Evolutionary conservation across 2,329 filamentous ascomycete genomes (phyloP), one percentile per base, ranked within the genome.

Genomic region (Sporothrix dimorphospora): DNA sequence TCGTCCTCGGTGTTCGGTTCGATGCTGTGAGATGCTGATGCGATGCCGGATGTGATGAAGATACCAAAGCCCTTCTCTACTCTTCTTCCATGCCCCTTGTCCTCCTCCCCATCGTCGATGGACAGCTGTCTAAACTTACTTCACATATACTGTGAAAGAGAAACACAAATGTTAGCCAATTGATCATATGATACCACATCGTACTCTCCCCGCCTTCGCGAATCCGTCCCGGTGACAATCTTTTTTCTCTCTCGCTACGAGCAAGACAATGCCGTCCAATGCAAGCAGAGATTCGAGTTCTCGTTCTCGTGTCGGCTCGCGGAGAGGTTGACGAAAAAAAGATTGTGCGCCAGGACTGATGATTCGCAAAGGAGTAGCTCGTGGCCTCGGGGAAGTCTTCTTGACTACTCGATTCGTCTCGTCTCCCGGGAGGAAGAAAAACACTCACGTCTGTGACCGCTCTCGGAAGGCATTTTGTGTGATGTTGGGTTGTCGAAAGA

Each of bases 401-500:
- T 51, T 27, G 16, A 19, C 27, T 19, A 67, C 45, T 45, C 66
- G 12, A 30, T 34, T 27, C 21, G 45, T 42, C 34, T 40, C 19
- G 34, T 69, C 12, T 55, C 65, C 45, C 27, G 9, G 45, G 19
- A 16, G 45, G 63, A 53, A 19, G 65, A 53, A 45, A 51, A 70
- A 71, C 78, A 92, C 92, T 92, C 86, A 95, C 92, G 88, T 92
- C 92, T 90, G 90, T 94, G 92, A 86, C 92, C 92, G 83, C 91
- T 88, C 90, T 93, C 92, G 82, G 92, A 91, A 92, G 91, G 89
- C 92, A 96, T 96, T 85, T 89, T 94, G 91, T 68, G 65, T 70
- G 72, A 68, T 73, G 61, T 63, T 38, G 63, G 71, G 71, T 72
- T 71, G 51, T 73, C 21, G 68, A 69, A 72, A 65, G 71, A 73